These are phyloP conservation scores for Alternaria ethzedia DNA, from an alignment of 2,329 filamentous ascomycete genomes.

Conservation along the genomic window DNA sequence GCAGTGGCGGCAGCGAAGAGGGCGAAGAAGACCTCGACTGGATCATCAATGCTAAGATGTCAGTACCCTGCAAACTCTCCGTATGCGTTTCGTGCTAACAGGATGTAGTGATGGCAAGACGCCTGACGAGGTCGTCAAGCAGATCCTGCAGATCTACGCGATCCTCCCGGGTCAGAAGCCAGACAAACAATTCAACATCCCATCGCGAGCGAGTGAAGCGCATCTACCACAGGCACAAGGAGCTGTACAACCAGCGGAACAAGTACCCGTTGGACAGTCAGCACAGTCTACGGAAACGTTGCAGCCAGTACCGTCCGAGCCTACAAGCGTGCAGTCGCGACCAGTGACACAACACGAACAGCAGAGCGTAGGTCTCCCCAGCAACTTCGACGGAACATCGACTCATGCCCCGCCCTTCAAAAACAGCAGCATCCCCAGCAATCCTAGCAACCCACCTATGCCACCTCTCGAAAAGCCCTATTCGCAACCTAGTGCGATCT, in stretches of 20 bases:
- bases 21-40: conserved; percentile 91
- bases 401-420: conserved; percentile 17
- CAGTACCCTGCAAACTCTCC: conserved; percentile 38
- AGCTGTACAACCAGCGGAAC: conserved; percentile 8
- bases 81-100: conserved; percentile 5
- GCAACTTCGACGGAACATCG: conserved; percentile 61
- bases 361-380: conserved; percentile 57
- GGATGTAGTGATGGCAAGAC: conserved; percentile 62
- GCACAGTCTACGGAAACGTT: conserved; percentile 7
- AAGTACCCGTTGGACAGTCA: conserved; percentile 8
- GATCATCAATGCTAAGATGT: conserved; percentile 91
- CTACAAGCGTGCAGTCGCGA: conserved; percentile 6
- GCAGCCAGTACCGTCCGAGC: conserved; percentile 7
- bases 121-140: conserved; percentile 74
- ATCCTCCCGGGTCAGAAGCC: conserved; percentile 78
- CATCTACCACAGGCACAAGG: conserved; percentile 17
- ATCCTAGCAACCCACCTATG: conserved; percentile 8
- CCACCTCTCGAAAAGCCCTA: conserved; percentile 12
- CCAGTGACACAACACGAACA: conserved; percentile 20
- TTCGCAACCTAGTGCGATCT: conserved; percentile 8
- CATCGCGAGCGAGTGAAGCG: conserved; percentile 53
- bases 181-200: conserved; percentile 61
- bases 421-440: conserved; percentile 6
- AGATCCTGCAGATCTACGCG: conserved; percentile 85
- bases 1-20: conserved; percentile 73